Conservation (phyloP, 148 eudicot species). For the Vaccinium myrtillus region DNA sequence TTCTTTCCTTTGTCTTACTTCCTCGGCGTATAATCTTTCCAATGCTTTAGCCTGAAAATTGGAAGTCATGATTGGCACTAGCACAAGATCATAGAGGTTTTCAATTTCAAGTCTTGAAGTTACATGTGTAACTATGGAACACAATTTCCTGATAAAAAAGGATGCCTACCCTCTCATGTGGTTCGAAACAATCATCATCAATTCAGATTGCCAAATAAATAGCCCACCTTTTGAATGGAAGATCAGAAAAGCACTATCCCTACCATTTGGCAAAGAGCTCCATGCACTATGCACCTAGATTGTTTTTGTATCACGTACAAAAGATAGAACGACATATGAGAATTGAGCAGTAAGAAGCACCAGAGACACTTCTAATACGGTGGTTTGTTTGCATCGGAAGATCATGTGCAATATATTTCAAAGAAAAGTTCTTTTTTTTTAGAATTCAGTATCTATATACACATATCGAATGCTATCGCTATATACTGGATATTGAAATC, state of each 20-base stretch:
- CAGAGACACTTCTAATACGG: not conserved
- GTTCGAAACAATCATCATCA: not conserved
- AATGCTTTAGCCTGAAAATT: slow-evolving; percentile 33
- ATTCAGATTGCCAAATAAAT: not conserved
- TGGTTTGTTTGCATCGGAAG: not conserved
- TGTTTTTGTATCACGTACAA: not conserved
- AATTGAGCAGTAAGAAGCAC: not conserved
- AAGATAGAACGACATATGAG: not conserved
- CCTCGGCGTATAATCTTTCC: slow-evolving; percentile 54
- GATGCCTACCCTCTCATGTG: not conserved
- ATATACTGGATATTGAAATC: not conserved
- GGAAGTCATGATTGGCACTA: not conserved
- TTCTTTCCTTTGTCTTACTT: slow-evolving; percentile 50
- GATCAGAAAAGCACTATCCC: not conserved
- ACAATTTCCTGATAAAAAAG: not conserved
- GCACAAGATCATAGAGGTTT: not conserved
- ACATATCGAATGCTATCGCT: not conserved
- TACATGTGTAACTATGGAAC: not conserved
- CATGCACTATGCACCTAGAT: not conserved
- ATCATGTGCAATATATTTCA: no score
- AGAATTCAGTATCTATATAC: not conserved
- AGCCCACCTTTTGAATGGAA: not conserved
- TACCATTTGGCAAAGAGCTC: not conserved
- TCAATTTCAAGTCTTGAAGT: not conserved
- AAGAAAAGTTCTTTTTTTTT: no score